phyloP scores from a whole-genome alignment of 306 rosid species.

The Lithocarpus polystachyus region DNA sequence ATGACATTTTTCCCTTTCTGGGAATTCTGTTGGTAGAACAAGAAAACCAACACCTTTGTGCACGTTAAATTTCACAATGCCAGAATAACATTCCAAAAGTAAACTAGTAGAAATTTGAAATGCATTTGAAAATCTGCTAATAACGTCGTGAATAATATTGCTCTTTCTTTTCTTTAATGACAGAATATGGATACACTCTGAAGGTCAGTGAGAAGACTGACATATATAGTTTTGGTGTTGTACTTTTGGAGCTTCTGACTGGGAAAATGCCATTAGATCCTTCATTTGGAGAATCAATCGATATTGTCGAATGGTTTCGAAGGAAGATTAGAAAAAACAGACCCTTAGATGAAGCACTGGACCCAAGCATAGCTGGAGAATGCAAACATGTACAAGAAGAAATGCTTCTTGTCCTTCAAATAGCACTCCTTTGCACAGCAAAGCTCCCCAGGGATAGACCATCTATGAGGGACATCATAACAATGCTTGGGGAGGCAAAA shows the following conservation, averaged over 20 bases:
- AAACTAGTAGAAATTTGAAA: background rate
- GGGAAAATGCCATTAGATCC: conserved; percentile 69
- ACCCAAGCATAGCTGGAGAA: conserved; percentile 55
- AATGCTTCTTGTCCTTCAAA: conserved; percentile 82
- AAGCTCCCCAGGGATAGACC: conserved; percentile 88
- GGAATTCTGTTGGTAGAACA: too few species aligned
- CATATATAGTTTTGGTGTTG: conserved; percentile 79
- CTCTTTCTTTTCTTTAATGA: conserved; percentile 5
- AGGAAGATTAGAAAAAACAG: conserved; percentile 43
- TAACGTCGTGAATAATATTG: background rate
- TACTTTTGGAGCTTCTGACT: conserved; percentile 75
- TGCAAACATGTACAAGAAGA: conserved; percentile 83
- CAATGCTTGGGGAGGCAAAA: conserved; percentile 90
- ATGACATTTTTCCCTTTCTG: background rate
- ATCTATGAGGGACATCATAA: conserved; percentile 68
- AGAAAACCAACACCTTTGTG: too few species aligned
- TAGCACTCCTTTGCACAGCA: conserved; percentile 74
- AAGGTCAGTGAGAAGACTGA: conserved; percentile 86
- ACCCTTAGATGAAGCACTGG: conserved; percentile 53
- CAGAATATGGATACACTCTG: conserved; percentile 81
- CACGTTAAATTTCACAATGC: background rate
- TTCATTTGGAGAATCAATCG: conserved; percentile 48
- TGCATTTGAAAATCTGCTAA: background rate
- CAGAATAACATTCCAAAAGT: background rate
- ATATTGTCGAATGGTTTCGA: conserved; percentile 67